Evolutionary conservation across 148 eudicot genomes (phyloP), one percentile per base, ranked within the genome.

Genomic region (Fagopyrum homotropicum): DNA sequence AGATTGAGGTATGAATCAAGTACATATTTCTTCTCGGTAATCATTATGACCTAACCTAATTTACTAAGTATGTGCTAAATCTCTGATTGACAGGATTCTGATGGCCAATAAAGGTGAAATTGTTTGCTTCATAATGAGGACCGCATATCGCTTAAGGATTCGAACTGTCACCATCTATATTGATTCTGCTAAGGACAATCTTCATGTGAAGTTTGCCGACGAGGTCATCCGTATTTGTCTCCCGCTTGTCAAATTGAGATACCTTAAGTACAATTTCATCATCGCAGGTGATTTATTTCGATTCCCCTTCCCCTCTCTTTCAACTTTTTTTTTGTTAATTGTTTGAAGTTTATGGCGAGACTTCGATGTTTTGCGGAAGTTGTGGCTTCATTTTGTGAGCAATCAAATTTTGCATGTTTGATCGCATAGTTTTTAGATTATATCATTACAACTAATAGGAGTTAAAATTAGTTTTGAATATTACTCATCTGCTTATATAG

Each of bases 41-140:
- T 22, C 26, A 22, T 22, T 22, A 0, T 22, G 26, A 22, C 26
- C 26, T 22, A 22, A 22, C 26, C 26, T 22, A 22, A 22, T 22
- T 22, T 22, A 22, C 26, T 22, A 22, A 22, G 26, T 22, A 22
- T 22, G 26, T 22, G 26, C 26, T 22, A 22, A 22, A 22, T 22
- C 26, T 22, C 85, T 73, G 75, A 92, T 95, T 4, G 96, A 95
- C 84, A 95, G 92, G 84, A 86, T 95, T 26, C 26, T 95, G 49
- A 83, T 95, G 4, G 97, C 99, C 1, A 95, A 95, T 73, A 84
- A 97, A 72, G 99, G 99, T 66, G 99, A 95, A 74, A 95, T 95
- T 15, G 97, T 97, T 6, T 90, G 96, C 72, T 79, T 97, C 68
- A 88, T 95, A 4, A 92, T 92, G 82, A 81, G 92, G 29, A 95